Evolutionary conservation across 371 early-diverging fungal species (phyloP).

Genomic region (Zychaea mexicana): DNA sequence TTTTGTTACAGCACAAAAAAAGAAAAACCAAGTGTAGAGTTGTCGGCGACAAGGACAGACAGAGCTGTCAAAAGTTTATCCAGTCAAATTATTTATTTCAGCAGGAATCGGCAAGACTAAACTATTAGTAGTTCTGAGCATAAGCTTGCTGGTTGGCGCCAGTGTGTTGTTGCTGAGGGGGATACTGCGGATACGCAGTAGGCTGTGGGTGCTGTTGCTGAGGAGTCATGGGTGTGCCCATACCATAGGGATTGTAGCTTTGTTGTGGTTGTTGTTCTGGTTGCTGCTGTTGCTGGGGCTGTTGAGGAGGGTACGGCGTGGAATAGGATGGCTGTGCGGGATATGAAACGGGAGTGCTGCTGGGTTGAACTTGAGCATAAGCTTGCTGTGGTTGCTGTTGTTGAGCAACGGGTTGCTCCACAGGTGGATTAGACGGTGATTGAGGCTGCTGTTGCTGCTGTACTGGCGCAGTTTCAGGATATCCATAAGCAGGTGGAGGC

Average conservation of each 20-base stretch:
- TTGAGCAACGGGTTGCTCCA: not conserved
- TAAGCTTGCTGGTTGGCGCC: conserved; percentile 9
- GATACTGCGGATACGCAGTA: not conserved
- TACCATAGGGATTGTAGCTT: not conserved
- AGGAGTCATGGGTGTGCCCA: not conserved
- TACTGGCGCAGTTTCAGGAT: not conserved
- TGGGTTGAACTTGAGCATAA: not conserved
- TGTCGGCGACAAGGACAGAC: not conserved
- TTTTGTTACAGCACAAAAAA: not conserved
- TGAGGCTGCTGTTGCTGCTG: conserved; percentile 1
- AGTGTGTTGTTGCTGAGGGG: not conserved
- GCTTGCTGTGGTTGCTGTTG: conserved; percentile 8
- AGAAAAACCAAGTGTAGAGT: not conserved
- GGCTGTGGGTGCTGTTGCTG: conserved; percentile 4
- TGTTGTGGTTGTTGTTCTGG: not conserved
- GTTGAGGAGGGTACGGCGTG: not conserved
- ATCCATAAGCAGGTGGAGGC: not conserved
- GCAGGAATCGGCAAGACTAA: not conserved
- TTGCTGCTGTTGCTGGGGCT: not conserved
- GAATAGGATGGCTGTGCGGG: not conserved
- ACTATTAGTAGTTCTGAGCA: conserved; percentile 1
- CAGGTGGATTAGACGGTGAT: not conserved
- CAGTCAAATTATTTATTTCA: not conserved
- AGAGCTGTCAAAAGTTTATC: not conserved
- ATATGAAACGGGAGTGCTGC: not conserved